Evolutionary conservation across 2,329 filamentous ascomycete genomes (phyloP).

Genomic region (Talaromyces islandicus): DNA sequence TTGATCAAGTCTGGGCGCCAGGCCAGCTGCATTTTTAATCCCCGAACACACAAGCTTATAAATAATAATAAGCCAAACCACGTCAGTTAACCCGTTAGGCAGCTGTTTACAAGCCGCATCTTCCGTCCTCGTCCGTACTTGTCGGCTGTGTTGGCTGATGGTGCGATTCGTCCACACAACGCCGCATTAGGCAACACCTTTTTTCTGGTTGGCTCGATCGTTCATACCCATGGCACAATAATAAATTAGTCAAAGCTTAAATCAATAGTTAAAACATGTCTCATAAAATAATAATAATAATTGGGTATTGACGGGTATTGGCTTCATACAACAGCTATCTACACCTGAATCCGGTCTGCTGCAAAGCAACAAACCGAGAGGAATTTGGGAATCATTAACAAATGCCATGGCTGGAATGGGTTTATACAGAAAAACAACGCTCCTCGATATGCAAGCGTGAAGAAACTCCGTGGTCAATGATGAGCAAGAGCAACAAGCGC

Average conservation of each 20-base stretch:
- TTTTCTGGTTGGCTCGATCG: neutral
- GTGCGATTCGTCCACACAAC: no score
- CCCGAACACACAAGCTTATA: neutral
- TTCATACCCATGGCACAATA: no score
- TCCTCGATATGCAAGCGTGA: conserved; percentile 2
- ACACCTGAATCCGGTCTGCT: neutral
- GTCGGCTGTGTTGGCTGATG: no score
- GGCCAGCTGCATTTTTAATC: neutral
- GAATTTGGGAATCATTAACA: conserved; percentile 6
- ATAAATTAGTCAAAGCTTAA: no score
- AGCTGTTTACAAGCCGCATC: neutral
- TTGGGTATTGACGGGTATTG: neutral
- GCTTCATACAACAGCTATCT: neutral
- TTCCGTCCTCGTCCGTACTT: no score
- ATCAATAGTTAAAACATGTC: no score
- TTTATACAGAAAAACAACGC: conserved; percentile 7
- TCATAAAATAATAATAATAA: neutral
- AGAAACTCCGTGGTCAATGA: neutral
- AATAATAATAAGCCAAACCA: neutral
- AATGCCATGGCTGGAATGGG: neutral
- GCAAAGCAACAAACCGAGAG: neutral
- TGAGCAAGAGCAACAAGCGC: neutral
- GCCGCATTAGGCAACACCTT: neutral
- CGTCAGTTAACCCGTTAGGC: neutral
- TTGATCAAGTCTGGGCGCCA: neutral